Percentiles rank a stretch among this genome's conserved stretches.
Evolutionary conservation across 2,329 filamentous ascomycete species (phyloP).

Genomic region (Stagonosporopsis chrysanthemi): DNA sequence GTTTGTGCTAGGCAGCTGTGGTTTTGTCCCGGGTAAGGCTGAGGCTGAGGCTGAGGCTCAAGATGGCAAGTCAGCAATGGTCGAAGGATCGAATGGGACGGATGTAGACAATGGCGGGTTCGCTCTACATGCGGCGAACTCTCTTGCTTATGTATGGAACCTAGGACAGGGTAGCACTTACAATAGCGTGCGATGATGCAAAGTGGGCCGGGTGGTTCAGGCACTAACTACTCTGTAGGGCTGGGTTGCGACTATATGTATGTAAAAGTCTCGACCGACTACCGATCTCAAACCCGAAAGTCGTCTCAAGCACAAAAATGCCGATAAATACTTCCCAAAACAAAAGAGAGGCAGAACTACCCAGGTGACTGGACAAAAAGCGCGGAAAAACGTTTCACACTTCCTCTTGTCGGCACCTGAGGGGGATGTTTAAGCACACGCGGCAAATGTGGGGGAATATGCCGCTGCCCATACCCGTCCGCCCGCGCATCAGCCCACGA

Average conservation of each 20-base stretch:
- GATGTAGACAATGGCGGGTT: too few species aligned
- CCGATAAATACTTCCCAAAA: too few species aligned
- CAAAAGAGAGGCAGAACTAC: too few species aligned
- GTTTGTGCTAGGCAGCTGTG: neutral
- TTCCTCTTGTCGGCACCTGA: too few species aligned
- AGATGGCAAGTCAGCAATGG: constrained; percentile 6
- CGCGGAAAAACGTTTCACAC: too few species aligned
- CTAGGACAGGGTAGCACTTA: neutral
- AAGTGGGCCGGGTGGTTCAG: constrained; percentile 2
- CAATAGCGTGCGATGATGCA: constrained; percentile 11
- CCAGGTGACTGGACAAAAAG: too few species aligned
- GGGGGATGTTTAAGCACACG: too few species aligned
- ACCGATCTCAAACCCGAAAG: too few species aligned
- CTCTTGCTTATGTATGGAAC: neutral
- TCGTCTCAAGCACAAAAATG: constrained; percentile 1
- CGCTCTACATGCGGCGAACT: too few species aligned
- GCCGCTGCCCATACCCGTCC: neutral
- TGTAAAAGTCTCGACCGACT: too few species aligned
- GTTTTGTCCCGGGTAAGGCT: neutral
- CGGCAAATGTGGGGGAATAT: constrained; percentile 11
- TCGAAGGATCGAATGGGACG: neutral
- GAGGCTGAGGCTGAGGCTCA: neutral
- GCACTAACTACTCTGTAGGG: constrained; percentile 6
- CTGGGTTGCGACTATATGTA: neutral
- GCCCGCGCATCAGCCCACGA: constrained; percentile 32